Evolutionary conservation across 495 filamentous ascomycete genomes (phyloP), one percentile per base, ranked within the genome.

Genomic region (Penicillium canariense): DNA sequence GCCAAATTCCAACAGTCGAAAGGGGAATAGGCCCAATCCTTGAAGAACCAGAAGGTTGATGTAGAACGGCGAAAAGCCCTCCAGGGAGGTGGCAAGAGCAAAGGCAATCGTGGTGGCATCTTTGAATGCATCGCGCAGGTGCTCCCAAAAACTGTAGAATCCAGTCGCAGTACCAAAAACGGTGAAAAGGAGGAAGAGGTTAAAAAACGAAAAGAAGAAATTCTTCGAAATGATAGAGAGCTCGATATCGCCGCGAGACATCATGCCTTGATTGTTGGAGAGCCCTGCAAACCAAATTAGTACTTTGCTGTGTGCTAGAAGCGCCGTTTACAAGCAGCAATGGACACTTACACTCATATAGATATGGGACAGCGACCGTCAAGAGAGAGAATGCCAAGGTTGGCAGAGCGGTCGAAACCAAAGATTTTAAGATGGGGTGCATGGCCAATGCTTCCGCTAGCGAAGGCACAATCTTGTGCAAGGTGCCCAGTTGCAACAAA

Each of bases 131-230:
- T 91, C 82, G 38, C 84, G 83, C 11, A 97, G 77, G 31, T 83
- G 80, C 43, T 85, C 71, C 71, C 84, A 83, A 62, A 94, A 87
- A 26, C 81, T 77, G 32, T 87, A 79, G 54, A 87, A 84, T 25
- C 74, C 77, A n/a, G 81, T 81, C 6, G 87, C 90, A 26, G 91
- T 90, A 45, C 92, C 90, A 39, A 96, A 87, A 23, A 95, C 83
- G 2, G 94, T 96, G 67, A 97, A 97, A 39, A 97, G 80, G 48
- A 97, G 77, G 74, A 99, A 99, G 20, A 97, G 85, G 73, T 99
- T 99, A 83, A 97, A 97, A 76, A 99, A 99, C 28, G 88, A 90
- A 71, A 97, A 99, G 80, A 97, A 97, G 73, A 97, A 99, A 66
- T 97, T 99, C 77, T 99, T 99, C 52, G 90, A 96, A 66, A 97